Conservation (phyloP, 352 stramenopile genomes). For the Pythium rishiriense region DNA sequence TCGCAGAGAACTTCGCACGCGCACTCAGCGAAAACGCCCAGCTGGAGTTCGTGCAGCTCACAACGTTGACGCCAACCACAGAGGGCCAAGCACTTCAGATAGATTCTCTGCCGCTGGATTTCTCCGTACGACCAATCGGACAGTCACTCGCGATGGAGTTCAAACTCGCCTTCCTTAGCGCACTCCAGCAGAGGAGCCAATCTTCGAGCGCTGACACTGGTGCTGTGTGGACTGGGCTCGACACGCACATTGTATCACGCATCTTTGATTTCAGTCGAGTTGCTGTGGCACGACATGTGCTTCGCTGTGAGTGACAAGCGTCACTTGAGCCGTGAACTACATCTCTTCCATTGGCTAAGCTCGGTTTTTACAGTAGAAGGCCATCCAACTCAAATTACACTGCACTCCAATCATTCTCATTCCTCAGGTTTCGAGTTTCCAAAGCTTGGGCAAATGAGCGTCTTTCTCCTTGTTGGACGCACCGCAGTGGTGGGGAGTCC, state of each 20-base stretch:
- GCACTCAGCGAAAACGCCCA: background rate
- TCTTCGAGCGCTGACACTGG: background rate
- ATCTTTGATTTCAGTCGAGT: constrained; percentile 7
- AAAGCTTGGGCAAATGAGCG: no score
- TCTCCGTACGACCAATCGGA: background rate
- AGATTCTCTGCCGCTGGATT: background rate
- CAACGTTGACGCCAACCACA: background rate
- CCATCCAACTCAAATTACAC: no score
- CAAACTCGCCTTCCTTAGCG: constrained; percentile 6
- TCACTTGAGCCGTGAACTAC: no score
- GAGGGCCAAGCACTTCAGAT: background rate
- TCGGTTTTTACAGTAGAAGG: no score
- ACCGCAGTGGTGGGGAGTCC: no score
- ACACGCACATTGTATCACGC: background rate
- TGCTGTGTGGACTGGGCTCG: constrained; percentile 6
- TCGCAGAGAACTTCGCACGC: background rate
- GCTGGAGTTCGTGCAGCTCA: constrained; percentile 4
- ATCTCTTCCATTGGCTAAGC: no score
- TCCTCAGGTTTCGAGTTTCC: no score
- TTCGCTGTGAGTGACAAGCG: background rate
- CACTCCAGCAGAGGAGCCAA: background rate
- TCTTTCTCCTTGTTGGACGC: no score
- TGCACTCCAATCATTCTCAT: no score
- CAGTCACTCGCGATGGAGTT: background rate
- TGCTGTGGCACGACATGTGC: background rate